Conservation (phyloP, 805 yeast genomes). For the Limtongozyma cylindracea region DNA sequence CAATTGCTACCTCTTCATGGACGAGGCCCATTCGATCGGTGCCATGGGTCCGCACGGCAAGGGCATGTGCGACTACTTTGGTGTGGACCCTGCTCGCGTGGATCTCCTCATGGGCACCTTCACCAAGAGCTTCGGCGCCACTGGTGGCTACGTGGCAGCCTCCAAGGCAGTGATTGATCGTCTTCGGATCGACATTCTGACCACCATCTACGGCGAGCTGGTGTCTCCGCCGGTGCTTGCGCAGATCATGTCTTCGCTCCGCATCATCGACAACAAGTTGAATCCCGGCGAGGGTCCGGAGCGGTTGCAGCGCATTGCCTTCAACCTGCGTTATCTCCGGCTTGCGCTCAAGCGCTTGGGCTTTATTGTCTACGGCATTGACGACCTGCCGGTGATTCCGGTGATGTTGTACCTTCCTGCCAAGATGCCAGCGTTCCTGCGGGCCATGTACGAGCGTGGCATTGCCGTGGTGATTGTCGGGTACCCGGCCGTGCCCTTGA, state of each 20-base stretch:
- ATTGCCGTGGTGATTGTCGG: conserved; percentile 94
- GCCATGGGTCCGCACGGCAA: conserved; percentile 92
- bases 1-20: conserved; percentile 75
- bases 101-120: conserved; percentile 95
- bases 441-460: conserved; percentile 52
- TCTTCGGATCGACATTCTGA: conserved; percentile 46
- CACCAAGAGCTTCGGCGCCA: conserved; percentile 95
- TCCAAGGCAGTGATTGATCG: conserved; percentile 42
- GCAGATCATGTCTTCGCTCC: conserved; percentile 64
- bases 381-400: conserved; percentile 93
- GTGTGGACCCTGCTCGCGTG: conserved; percentile 45
- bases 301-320: conserved; percentile 80
- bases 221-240: conserved; percentile 79
- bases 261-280: conserved; percentile 55
- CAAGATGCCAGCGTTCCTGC: conserved; percentile 80
- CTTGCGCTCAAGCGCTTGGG: conserved; percentile 82
- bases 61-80: conserved; percentile 89
- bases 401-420: conserved; percentile 70
- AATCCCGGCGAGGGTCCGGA: conserved; percentile 87
- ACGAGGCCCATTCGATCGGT: conserved; percentile 97
- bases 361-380: conserved; percentile 82
- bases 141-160: conserved; percentile 94
- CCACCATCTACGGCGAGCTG: conserved; percentile 60
- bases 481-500: conserved; percentile 90
- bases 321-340: conserved; percentile 83